These are phyloP conservation scores for Chaetomiaceae sp. DNA, from an alignment of 2,329 filamentous ascomycete species.

Conservation along the genomic window DNA sequence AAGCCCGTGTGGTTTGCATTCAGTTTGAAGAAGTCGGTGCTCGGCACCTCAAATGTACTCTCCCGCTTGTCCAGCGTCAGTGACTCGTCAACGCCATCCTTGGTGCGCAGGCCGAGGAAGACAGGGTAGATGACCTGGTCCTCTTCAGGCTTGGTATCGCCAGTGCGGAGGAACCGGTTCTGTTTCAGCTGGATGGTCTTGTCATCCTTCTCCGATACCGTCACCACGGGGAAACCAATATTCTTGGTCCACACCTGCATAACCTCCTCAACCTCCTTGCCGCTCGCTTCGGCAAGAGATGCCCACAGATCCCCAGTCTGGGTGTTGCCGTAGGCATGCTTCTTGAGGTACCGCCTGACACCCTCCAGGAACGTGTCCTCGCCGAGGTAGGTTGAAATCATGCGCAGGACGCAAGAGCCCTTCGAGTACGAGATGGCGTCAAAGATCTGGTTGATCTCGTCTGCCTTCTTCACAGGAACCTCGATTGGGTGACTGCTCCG, in stretches of 20 bases:
- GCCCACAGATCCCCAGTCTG: slow-evolving; percentile 88
- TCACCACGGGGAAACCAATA: slow-evolving; percentile 86
- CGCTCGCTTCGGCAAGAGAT: slow-evolving; percentile 79
- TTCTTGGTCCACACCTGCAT: slow-evolving; percentile 98
- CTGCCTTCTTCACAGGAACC: slow-evolving; percentile 89
- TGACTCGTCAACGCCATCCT: slow-evolving; percentile 74
- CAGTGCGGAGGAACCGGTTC: slow-evolving; percentile 89
- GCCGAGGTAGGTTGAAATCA: slow-evolving; percentile 94
- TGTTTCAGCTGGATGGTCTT: slow-evolving; percentile 83
- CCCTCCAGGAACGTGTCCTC: slow-evolving; percentile 92
- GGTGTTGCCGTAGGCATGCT: slow-evolving; percentile 95
- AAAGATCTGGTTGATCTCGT: slow-evolving; percentile 97
- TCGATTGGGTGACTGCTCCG: slow-evolving; percentile 96
- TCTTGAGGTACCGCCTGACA: slow-evolving; percentile 85
- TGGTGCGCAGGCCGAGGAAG: slow-evolving; percentile 79
- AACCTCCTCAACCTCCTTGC: slow-evolving; percentile 82
- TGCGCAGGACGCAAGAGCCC: slow-evolving; percentile 89
- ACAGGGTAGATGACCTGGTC: slow-evolving; percentile 85
- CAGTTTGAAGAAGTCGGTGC: slow-evolving; percentile 89
- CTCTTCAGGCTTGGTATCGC: slow-evolving; percentile 89
- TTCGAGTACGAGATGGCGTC: slow-evolving; percentile 97
- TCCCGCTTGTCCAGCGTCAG: slow-evolving; percentile 69
- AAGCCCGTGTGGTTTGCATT: slow-evolving; percentile 93
- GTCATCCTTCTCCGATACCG: slow-evolving; percentile 70
- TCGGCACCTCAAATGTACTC: slow-evolving; percentile 69